Evolutionary conservation across 2,329 filamentous ascomycete species (phyloP).

Genomic region (Penicillium sp.): DNA sequence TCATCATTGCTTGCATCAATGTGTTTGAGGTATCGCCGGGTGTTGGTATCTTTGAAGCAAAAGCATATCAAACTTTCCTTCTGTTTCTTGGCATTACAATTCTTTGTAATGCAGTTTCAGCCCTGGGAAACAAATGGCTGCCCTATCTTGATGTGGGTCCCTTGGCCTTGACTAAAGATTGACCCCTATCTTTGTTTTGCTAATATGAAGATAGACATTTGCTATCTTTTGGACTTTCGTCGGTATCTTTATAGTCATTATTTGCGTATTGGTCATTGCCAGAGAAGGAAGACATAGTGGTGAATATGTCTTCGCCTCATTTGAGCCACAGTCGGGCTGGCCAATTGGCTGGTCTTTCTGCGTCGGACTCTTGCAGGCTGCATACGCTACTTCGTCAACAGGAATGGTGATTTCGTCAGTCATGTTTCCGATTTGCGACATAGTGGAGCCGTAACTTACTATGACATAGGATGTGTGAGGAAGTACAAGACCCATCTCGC

Average conservation of each 20-base stretch:
- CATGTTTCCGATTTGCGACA: not conserved
- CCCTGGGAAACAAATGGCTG: conserved; percentile 52
- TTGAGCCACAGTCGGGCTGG: conserved; percentile 69
- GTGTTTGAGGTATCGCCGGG: conserved; percentile 51
- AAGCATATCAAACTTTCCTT: conserved; percentile 63
- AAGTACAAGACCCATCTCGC: conserved; percentile 61
- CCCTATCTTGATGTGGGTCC: no score
- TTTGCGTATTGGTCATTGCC: conserved; percentile 67
- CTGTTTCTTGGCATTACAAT: conserved; percentile 69
- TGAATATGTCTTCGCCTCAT: conserved; percentile 51
- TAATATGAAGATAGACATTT: conserved; percentile 63
- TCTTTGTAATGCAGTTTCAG: conserved; percentile 52
- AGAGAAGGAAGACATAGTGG: conserved; percentile 63
- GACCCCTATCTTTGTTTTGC: conserved; percentile 42
- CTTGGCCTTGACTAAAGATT: not conserved
- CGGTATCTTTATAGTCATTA: conserved; percentile 60
- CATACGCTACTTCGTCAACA: conserved; percentile 65
- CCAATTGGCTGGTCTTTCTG: conserved; percentile 68
- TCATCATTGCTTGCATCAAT: conserved; percentile 56
- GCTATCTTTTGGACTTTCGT: conserved; percentile 68
- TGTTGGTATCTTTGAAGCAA: conserved; percentile 52
- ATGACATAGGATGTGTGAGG: conserved; percentile 59
- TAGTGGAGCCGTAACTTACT: no score
- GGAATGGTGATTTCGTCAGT: conserved; percentile 77
- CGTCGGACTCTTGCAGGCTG: conserved; percentile 64